Evolutionary conservation across 495 filamentous ascomycete species (phyloP).

Genomic region (Hypoxylon trugodes): DNA sequence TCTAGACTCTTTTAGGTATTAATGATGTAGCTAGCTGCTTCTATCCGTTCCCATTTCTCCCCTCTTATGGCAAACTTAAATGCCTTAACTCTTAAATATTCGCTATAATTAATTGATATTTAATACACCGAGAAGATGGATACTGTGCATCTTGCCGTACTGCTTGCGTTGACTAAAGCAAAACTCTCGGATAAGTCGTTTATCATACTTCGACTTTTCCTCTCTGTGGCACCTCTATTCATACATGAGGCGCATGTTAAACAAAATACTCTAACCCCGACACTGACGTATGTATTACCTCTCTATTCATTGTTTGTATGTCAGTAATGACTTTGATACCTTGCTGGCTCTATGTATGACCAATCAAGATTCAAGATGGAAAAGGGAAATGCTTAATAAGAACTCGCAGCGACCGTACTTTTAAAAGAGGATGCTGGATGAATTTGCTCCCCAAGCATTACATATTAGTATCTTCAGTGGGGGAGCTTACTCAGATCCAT

Average conservation of each 20-base stretch:
- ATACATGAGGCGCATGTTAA: too few species aligned
- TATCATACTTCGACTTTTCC: too few species aligned
- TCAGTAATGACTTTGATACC: neutral
- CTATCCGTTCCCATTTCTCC: too few species aligned
- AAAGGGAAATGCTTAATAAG: conserved; percentile 10
- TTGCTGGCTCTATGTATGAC: conserved; percentile 2
- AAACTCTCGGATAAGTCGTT: too few species aligned
- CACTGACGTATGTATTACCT: conserved; percentile 25
- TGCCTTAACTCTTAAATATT: neutral
- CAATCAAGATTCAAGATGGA: conserved; percentile 6
- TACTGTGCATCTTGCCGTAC: too few species aligned
- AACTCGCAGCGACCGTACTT: neutral
- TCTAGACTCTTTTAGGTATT: conserved; percentile 29
- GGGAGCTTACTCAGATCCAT: conserved; percentile 33
- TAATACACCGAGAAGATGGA: too few species aligned
- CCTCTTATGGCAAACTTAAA: too few species aligned
- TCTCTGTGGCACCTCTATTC: too few species aligned
- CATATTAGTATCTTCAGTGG: neutral
- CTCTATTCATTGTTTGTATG: neutral
- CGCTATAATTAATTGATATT: too few species aligned
- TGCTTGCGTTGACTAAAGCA: too few species aligned
- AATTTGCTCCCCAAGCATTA: conserved; percentile 2
- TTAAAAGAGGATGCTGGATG: conserved; percentile 2
- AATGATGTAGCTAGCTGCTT: neutral
- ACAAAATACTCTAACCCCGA: too few species aligned